Conservation (phyloP, 352 stramenopile species). For the Pythium chondricola region DNA sequence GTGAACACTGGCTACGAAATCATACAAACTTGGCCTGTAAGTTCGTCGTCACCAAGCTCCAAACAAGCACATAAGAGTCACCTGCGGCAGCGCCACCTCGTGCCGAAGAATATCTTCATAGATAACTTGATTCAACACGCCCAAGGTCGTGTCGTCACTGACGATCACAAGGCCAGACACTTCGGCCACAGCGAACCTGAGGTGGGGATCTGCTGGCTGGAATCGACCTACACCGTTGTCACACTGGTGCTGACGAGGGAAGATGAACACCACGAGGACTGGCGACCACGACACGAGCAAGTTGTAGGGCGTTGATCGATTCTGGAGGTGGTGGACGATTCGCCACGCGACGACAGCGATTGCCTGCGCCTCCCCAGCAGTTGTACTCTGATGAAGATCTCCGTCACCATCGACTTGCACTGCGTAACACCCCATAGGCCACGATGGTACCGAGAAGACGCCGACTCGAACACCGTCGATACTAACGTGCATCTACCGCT, state of each 20-base stretch:
- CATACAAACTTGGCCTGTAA: too few species aligned
- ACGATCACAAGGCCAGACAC: slow-evolving; percentile 49
- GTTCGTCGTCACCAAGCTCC: too few species aligned
- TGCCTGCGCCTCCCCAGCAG: not conserved
- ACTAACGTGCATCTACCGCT: slow-evolving; percentile 21
- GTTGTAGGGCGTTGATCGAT: slow-evolving; percentile 39
- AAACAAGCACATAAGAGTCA: too few species aligned
- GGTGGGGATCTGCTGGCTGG: slow-evolving; percentile 2
- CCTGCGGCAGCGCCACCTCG: slow-evolving; percentile 45
- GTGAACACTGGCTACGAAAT: too few species aligned
- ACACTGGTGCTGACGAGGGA: slow-evolving; percentile 45
- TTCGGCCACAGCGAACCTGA: slow-evolving; percentile 60
- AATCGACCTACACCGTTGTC: slow-evolving; percentile 33
- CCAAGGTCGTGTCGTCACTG: slow-evolving; percentile 23
- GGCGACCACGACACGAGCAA: slow-evolving; percentile 27
- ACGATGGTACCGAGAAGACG: slow-evolving; percentile 25
- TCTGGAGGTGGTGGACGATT: slow-evolving; percentile 36
- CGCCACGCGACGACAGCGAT: slow-evolving; percentile 29
- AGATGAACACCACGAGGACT: slow-evolving; percentile 32
- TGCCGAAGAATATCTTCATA: slow-evolving; percentile 33
- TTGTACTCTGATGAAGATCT: slow-evolving; percentile 2
- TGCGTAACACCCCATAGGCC: slow-evolving; percentile 42
- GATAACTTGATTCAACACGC: slow-evolving; percentile 28
- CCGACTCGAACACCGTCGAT: slow-evolving; percentile 1
- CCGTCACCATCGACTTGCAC: slow-evolving; percentile 9